Evolutionary conservation across 768 basidiomycete genomes (phyloP).

Genomic region (Psilocybe cubensis): DNA sequence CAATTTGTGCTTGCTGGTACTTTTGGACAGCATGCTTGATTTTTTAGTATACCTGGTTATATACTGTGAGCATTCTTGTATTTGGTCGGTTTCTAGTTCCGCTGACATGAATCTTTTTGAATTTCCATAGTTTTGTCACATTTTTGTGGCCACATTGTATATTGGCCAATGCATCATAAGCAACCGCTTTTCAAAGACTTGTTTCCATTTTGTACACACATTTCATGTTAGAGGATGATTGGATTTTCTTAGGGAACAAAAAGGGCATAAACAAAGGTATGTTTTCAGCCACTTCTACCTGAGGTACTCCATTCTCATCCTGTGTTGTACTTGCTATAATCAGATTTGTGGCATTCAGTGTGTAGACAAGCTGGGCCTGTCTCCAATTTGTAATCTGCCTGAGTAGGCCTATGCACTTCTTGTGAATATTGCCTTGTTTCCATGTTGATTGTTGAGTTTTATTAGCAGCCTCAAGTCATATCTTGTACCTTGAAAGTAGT

Average conservation of each 20-base stretch:
- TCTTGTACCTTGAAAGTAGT: neutral
- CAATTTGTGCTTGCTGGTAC: conserved; percentile 15
- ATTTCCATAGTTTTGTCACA: conserved; percentile 17
- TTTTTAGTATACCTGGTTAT: conserved; percentile 15
- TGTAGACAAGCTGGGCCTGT: conserved; percentile 14
- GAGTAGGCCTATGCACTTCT: too few species aligned
- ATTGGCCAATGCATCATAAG: conserved; percentile 22
- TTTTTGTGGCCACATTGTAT: conserved; percentile 17
- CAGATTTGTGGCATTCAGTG: conserved; percentile 5
- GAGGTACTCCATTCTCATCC: neutral
- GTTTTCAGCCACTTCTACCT: neutral
- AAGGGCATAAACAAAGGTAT: conserved; percentile 8
- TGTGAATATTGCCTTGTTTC: too few species aligned
- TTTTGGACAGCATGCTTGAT: conserved; percentile 9
- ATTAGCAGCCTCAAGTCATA: neutral
- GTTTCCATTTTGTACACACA: conserved; percentile 11
- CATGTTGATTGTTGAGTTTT: too few species aligned
- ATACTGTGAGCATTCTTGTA: conserved; percentile 18
- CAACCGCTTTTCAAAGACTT: conserved; percentile 18
- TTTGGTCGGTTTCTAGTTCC: conserved; percentile 24
- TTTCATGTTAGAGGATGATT: neutral
- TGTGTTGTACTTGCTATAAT: neutral
- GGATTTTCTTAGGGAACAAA: neutral
- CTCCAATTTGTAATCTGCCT: too few species aligned
- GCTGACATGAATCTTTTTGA: conserved; percentile 24